These are phyloP conservation scores for Tetrahymena thermophila DNA, from an alignment of 73 alveolate genomes.

Conservation along the genomic window DNA sequence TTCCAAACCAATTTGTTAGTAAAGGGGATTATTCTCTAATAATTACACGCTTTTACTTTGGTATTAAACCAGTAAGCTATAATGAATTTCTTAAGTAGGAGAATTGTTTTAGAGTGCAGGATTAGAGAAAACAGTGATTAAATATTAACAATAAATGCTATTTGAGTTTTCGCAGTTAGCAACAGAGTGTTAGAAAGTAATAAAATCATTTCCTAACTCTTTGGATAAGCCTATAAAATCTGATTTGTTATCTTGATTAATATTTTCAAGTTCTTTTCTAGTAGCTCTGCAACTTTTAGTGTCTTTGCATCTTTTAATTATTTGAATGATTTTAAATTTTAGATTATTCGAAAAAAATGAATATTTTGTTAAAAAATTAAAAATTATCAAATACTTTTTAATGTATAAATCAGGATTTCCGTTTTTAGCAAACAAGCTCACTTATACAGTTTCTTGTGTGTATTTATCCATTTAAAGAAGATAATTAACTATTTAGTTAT, in stretches of 20 bases:
- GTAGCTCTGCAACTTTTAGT: not conserved
- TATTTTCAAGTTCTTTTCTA: not conserved
- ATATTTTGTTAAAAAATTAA: too few species aligned
- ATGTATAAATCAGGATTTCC: not conserved
- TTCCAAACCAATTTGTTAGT: not conserved
- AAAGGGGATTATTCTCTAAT: not conserved
- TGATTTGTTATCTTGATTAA: not conserved
- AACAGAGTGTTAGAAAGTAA: not conserved
- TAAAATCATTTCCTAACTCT: not conserved
- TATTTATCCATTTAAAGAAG: not conserved
- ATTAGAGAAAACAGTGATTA: not conserved
- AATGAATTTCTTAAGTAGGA: not conserved
- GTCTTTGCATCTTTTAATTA: not conserved
- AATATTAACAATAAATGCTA: not conserved
- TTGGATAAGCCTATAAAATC: not conserved
- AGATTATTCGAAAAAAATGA: too few species aligned
- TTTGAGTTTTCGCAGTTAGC: not conserved
- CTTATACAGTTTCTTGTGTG: not conserved
- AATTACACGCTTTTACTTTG: not conserved
- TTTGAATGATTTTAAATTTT: too few species aligned
- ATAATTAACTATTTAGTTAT: not conserved
- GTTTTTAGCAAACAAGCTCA: not conserved
- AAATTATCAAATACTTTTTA: not conserved
- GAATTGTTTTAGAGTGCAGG: not conserved
- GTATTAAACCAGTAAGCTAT: not conserved